Conservation (phyloP, 202 grass and related monocot species). For the Sporobolus alterniflorus region DNA sequence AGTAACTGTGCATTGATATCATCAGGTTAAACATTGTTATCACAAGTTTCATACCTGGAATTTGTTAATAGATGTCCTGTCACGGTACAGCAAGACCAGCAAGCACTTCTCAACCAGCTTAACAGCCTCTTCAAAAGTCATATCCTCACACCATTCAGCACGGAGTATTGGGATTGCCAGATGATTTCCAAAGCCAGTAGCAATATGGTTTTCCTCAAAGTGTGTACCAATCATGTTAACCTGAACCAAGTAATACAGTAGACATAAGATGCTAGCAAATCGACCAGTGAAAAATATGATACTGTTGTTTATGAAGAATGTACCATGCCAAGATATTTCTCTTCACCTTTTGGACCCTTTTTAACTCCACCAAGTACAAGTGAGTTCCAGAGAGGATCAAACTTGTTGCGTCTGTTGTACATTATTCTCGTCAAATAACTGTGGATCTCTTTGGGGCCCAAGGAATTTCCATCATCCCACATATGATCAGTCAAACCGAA, state of each 20-base stretch:
- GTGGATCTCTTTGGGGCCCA: slow-evolving; percentile 97
- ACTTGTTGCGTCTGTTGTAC: slow-evolving; percentile 98
- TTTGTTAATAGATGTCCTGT: slow-evolving; percentile 96
- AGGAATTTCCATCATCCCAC: slow-evolving; percentile 99
- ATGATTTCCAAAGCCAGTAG: slow-evolving; percentile 98
- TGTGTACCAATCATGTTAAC: slow-evolving; percentile 99
- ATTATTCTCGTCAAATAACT: slow-evolving; percentile 89
- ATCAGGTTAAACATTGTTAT: neutral
- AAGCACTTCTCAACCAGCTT: slow-evolving; percentile 98
- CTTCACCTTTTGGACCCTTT: slow-evolving; percentile 80
- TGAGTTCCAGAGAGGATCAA: slow-evolving; percentile 97
- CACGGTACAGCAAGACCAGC: slow-evolving; percentile 95
- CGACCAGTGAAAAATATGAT: neutral
- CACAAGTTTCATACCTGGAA: slow-evolving; percentile 75
- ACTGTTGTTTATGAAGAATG: neutral
- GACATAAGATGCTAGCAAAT: slow-evolving; percentile 3
- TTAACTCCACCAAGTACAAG: slow-evolving; percentile 96
- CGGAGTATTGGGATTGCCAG: slow-evolving; percentile 90
- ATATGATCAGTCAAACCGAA: slow-evolving; percentile 88
- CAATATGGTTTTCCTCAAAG: slow-evolving; percentile 95
- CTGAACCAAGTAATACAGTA: slow-evolving; percentile 37
- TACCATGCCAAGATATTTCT: slow-evolving; percentile 99
- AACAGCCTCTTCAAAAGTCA: slow-evolving; percentile 98
- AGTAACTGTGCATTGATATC: neutral
- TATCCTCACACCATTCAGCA: slow-evolving; percentile 89